A percentile compares a stretch with the other conserved stretches of the same genome.
These are phyloP conservation scores for Penicillium hordei DNA, from an alignment of 2,329 filamentous ascomycete genomes.

Conservation along the genomic window DNA sequence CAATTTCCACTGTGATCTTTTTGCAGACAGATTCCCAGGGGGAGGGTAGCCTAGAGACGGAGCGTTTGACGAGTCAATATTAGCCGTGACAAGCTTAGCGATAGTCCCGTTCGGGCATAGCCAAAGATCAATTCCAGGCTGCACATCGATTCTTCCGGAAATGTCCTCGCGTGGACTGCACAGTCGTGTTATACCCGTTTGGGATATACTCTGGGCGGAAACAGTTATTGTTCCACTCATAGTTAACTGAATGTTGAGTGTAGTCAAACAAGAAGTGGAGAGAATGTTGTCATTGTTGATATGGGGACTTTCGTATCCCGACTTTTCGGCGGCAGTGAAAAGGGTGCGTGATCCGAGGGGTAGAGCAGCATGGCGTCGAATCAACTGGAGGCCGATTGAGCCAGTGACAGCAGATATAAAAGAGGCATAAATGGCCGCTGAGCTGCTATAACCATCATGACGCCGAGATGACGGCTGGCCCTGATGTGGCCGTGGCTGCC, in stretches of 20 bases:
- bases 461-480: constrained; percentile 27
- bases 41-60: constrained; percentile 23
- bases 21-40: constrained; percentile 16
- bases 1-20: constrained; percentile 37
- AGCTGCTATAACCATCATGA: constrained; percentile 33
- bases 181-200: constrained; percentile 39
- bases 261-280: constrained; percentile 35
- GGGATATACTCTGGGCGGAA: constrained; percentile 38
- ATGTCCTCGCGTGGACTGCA: constrained; percentile 21
- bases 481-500: constrained; percentile 27
- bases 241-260: constrained; percentile 40
- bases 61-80: constrained; percentile 21
- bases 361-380: constrained; percentile 37
- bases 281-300: constrained; percentile 28
- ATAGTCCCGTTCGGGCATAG: constrained; percentile 42
- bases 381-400: constrained; percentile 38
- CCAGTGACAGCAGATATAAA: constrained; percentile 43
- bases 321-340: constrained; percentile 36
- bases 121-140: constrained; percentile 40
- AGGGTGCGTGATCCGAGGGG: constrained; percentile 44
- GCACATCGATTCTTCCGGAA: constrained; percentile 16
- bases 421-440: constrained; percentile 40
- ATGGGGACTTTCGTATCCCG: constrained; percentile 31
- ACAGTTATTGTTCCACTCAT: constrained; percentile 39
- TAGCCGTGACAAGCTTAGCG: constrained; percentile 34